These are phyloP conservation scores for Circinella minor DNA, from an alignment of 371 early-diverging fungal genomes.

Conservation along the genomic window DNA sequence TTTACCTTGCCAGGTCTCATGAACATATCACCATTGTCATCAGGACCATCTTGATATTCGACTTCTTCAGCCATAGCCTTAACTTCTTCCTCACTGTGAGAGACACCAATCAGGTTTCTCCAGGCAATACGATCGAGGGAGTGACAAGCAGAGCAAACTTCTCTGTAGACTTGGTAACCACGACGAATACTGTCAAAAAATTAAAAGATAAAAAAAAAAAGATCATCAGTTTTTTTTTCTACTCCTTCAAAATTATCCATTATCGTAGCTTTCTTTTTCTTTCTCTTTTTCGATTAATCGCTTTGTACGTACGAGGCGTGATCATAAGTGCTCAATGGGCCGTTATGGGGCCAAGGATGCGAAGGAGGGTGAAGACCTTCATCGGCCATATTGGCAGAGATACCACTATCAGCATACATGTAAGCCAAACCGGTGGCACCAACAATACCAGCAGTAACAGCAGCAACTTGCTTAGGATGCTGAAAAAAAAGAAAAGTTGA, in stretches of 20 bases:
- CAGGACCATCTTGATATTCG: slow-evolving; percentile 93
- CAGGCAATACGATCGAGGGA: slow-evolving; percentile 92
- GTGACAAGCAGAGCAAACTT: slow-evolving; percentile 97
- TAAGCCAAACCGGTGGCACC: slow-evolving; percentile 62
- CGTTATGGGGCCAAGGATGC: slow-evolving; percentile 89
- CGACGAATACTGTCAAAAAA: slow-evolving; percentile 81
- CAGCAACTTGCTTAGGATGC: slow-evolving; percentile 51
- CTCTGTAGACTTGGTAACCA: slow-evolving; percentile 98
- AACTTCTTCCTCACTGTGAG: slow-evolving; percentile 91
- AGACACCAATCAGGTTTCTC: slow-evolving; percentile 93
- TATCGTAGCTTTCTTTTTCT: slow-evolving; percentile 2
- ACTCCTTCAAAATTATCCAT: background rate
- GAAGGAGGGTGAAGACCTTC: slow-evolving; percentile 92
- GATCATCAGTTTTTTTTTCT: slow-evolving; percentile 3
- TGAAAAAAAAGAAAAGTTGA: slow-evolving; percentile 15
- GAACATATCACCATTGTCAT: slow-evolving; percentile 94
- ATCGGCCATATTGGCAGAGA: slow-evolving; percentile 79
- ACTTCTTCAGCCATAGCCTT: slow-evolving; percentile 94
- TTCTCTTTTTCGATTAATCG: background rate
- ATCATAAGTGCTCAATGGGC: slow-evolving; percentile 86
- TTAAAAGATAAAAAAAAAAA: background rate
- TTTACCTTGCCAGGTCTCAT: slow-evolving; percentile 92
- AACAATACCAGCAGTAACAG: slow-evolving; percentile 63
- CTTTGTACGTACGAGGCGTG: slow-evolving; percentile 81
- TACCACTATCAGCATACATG: slow-evolving; percentile 51